phyloP scores from a whole-genome alignment of 2,329 filamentous ascomycete species.

The Venturia nashicola region DNA sequence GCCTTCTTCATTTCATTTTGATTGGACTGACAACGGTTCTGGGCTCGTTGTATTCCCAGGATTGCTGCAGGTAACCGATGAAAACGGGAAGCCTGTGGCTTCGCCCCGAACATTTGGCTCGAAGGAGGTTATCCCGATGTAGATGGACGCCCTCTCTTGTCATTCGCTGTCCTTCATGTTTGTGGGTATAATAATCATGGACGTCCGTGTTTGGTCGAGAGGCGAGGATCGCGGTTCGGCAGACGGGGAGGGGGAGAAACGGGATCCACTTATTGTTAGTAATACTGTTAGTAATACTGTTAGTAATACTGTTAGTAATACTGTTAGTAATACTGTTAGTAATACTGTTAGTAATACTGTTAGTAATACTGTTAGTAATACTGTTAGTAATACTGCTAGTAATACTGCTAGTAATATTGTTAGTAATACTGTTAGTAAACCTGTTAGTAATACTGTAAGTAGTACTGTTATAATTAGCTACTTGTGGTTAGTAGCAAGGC shows the following conservation, averaged over 20 bases:
- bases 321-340: background rate
- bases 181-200: too few species aligned
- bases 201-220: background rate
- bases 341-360: background rate
- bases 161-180: background rate
- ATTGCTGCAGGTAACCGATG: slow-evolving; percentile 21
- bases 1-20: slow-evolving; percentile 21
- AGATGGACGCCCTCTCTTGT: background rate
- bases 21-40: slow-evolving; percentile 19
- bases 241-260: too few species aligned
- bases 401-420: too few species aligned
- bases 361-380: background rate
- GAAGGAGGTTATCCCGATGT: slow-evolving; percentile 4
- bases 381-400: background rate
- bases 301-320: background rate
- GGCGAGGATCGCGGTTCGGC: background rate
- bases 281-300: background rate
- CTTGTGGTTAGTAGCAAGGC: background rate
- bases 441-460: background rate
- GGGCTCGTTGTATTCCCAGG: slow-evolving; percentile 22
- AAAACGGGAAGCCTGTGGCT: slow-evolving; percentile 17
- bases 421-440: too few species aligned
- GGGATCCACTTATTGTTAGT: background rate
- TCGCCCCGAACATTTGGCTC: slow-evolving; percentile 18
- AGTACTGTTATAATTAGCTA: too few species aligned